Percentiles rank a stretch among this genome's conserved stretches.
Evolutionary conservation across 225 moss, liverwort and hornwort genomes (phyloP).

Genomic region (Sphagnum contortum): DNA sequence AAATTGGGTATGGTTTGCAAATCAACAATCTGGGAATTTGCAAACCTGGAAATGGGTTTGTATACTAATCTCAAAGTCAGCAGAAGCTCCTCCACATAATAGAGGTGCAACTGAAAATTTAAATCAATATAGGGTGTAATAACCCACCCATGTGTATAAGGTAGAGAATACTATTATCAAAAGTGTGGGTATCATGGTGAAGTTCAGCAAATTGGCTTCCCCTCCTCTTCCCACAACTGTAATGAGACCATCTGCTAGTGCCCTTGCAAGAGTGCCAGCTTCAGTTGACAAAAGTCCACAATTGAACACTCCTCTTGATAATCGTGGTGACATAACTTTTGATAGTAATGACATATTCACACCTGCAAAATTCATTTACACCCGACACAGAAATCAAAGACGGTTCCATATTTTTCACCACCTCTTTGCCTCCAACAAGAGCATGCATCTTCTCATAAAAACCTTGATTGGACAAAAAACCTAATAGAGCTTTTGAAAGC

Average conservation of each 20-base stretch:
- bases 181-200: slow-evolving; percentile 40
- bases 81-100: neutral
- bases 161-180: slow-evolving; percentile 37
- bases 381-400: neutral
- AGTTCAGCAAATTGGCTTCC: slow-evolving; percentile 26
- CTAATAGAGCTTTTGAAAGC: no score
- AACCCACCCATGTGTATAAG: slow-evolving; percentile 45
- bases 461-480: no score
- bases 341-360: slow-evolving; percentile 59
- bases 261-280: slow-evolving; percentile 54
- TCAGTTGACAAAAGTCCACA: slow-evolving; percentile 59
- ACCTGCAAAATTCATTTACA: slow-evolving; percentile 14
- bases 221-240: slow-evolving; percentile 38
- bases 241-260: slow-evolving; percentile 53
- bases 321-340: slow-evolving; percentile 47
- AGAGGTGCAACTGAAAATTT: neutral
- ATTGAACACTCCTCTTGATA: slow-evolving; percentile 56
- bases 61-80: neutral
- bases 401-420: neutral
- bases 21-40: neutral
- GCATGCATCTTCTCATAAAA: no score
- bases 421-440: neutral
- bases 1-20: neutral
- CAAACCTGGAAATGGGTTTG: neutral
- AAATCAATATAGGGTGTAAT: slow-evolving; percentile 49